A percentile compares a stretch with the other conserved stretches of the same genome.
Evolutionary conservation across 495 filamentous ascomycete genomes (phyloP).

Genomic region (Cercophora newfieldiana): DNA sequence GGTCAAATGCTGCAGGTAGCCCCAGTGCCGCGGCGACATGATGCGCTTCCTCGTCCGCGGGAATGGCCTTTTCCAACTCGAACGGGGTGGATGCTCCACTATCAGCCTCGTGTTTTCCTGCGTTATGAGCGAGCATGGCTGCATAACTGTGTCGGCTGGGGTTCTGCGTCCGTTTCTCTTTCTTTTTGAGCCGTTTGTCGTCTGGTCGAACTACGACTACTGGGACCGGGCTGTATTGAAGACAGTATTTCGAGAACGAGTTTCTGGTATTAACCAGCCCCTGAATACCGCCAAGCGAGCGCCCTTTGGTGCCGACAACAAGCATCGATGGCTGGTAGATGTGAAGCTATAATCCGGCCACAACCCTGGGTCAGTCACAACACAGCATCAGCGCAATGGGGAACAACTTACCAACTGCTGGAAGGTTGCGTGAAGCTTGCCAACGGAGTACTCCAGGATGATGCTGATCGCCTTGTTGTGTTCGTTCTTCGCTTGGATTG

Average conservation of each 20-base stretch:
- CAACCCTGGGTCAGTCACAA: constrained; percentile 1
- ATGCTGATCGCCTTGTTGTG: constrained; percentile 84
- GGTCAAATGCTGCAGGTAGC: constrained; percentile 57
- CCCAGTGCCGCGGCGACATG: constrained; percentile 72
- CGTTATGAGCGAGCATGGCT: constrained; percentile 71
- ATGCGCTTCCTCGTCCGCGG: constrained; percentile 64
- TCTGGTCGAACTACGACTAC: constrained; percentile 93
- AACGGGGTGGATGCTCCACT: constrained; percentile 47
- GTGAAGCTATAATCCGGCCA: constrained; percentile 66
- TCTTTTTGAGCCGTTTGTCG: constrained; percentile 88
- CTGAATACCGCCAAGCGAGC: constrained; percentile 84
- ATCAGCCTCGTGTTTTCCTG: constrained; percentile 56
- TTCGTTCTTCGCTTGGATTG: constrained; percentile 82
- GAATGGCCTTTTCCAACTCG: constrained; percentile 48
- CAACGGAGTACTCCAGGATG: constrained; percentile 85
- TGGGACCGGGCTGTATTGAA: constrained; percentile 95
- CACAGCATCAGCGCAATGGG: background rate
- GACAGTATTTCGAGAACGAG: constrained; percentile 94
- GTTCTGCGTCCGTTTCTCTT: constrained; percentile 80
- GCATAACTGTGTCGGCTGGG: constrained; percentile 77
- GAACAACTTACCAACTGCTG: constrained; percentile 75
- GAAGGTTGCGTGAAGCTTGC: constrained; percentile 89
- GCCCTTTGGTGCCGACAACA: constrained; percentile 90
- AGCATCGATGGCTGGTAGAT: constrained; percentile 94
- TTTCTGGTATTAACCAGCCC: constrained; percentile 77